Percentiles rank a stretch among this genome's conserved stretches.
These are phyloP conservation scores for Aspergillus sp. DNA, from an alignment of 2,329 filamentous ascomycete genomes.

Conservation along the genomic window DNA sequence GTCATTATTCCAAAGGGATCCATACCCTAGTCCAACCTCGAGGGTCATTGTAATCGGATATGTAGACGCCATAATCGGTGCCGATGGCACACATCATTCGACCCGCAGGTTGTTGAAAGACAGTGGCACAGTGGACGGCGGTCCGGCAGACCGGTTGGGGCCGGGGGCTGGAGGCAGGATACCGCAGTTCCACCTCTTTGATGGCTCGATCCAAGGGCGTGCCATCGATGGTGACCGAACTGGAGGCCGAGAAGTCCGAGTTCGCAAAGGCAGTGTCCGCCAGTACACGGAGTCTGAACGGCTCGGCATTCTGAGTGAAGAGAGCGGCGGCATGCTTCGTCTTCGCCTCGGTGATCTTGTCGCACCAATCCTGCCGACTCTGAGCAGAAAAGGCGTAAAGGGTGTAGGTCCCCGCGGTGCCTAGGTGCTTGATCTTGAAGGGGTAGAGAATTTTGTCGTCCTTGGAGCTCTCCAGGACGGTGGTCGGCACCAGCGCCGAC, in stretches of 20 bases:
- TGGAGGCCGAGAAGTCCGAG: slow-evolving; percentile 53
- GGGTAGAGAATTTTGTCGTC: slow-evolving; percentile 88
- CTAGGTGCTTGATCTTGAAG: slow-evolving; percentile 93
- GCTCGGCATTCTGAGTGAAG: slow-evolving; percentile 90
- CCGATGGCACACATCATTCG: slow-evolving; percentile 90
- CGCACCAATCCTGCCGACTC: slow-evolving; percentile 83
- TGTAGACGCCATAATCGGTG: slow-evolving; percentile 90
- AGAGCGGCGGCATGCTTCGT: slow-evolving; percentile 86
- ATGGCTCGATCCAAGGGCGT: slow-evolving; percentile 92
- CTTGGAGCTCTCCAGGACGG: slow-evolving; percentile 55
- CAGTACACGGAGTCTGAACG: slow-evolving; percentile 87
- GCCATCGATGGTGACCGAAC: slow-evolving; percentile 76
- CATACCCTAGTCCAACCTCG: slow-evolving; percentile 86
- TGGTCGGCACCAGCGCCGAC: slow-evolving; percentile 55
- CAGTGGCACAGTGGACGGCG: slow-evolving; percentile 87
- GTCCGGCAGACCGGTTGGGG: slow-evolving; percentile 79
- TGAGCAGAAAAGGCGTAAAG: slow-evolving; percentile 77
- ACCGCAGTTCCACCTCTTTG: slow-evolving; percentile 77
- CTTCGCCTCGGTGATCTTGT: slow-evolving; percentile 92
- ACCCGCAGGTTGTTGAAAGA: slow-evolving; percentile 77
- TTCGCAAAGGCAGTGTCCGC: slow-evolving; percentile 79
- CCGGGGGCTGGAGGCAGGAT: slow-evolving; percentile 61
- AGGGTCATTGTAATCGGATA: slow-evolving; percentile 84
- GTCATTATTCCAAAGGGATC: slow-evolving; percentile 13
- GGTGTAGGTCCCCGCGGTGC: slow-evolving; percentile 82